Evolutionary conservation across 768 basidiomycete species (phyloP), one percentile per base, ranked within the genome.

Genomic region (Pleurotus cornucopiae): DNA sequence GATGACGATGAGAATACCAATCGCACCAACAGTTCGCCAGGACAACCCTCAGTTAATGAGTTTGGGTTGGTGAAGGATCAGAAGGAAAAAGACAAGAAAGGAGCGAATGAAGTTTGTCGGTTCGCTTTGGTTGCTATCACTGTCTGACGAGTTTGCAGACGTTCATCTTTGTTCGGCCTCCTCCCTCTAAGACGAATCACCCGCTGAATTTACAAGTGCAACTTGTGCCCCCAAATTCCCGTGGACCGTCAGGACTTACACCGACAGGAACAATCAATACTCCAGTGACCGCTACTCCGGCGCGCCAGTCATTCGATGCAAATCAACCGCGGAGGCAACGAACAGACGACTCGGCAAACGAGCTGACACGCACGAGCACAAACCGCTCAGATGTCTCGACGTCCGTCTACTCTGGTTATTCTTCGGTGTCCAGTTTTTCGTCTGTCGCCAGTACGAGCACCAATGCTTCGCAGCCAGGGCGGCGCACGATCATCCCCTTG

Each of bases 201-300:
- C 89, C 93, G 0, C 76, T 95, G 44, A 94, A 95, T 67, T 77
- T 96, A 0, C 94, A 97, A 63, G 86, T 97, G 9, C 94, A 97
- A 68, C 85, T 97, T 41, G 88, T 96, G 1, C 90, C 91, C 4
- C 88, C 85, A 41, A 78, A 72, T 60, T 72, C 72, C 53, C 82
- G 73, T 57, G 76, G 71, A 0, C 74, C 74, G 0, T 64, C 64
- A 5, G 75, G 74, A 2, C 66, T 68, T 21, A 66, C 59, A 14
- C 71, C 69, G 14, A 67, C 67, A 21, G 16, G 9, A 6, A 39
- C 39, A 1, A 20, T 12, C 4, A 53, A 43, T 40, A 53, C 51
- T 11, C 82, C 21, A 64, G 77, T 46, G 82, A 84, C 57, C 60
- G 66, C 38, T 67, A 73, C 4, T 57, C 61, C 51, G 13, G 51